Evolutionary conservation across 257 asterid species (phyloP).

Genomic region (Solanum clarkiae): DNA sequence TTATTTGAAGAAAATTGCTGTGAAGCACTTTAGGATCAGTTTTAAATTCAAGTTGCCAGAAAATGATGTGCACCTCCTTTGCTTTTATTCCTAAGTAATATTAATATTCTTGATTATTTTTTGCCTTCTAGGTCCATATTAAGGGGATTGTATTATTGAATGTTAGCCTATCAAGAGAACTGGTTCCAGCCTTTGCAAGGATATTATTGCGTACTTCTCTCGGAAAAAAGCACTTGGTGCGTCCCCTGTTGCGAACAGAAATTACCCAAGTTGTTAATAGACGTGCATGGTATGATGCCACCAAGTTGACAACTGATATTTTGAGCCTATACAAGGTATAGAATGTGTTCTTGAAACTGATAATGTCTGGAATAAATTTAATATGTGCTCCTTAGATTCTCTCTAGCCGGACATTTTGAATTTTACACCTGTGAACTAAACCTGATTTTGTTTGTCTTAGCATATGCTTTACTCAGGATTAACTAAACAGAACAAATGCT

Average conservation of each 20-base stretch:
- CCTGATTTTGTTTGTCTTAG: background rate
- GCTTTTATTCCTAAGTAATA: background rate
- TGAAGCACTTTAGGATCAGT: background rate
- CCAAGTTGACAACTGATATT: conserved; percentile 75
- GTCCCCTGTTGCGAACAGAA: conserved; percentile 83
- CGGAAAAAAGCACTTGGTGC: conserved; percentile 80
- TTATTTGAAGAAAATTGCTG: background rate
- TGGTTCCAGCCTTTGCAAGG: conserved; percentile 57
- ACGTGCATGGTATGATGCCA: conserved; percentile 89
- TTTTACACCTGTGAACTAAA: background rate
- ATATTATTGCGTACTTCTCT: conserved; percentile 76
- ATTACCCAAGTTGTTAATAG: conserved; percentile 88
- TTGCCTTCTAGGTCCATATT: conserved; percentile 50
- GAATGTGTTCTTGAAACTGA: background rate
- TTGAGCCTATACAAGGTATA: conserved; percentile 75
- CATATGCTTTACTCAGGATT: background rate
- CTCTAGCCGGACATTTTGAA: background rate
- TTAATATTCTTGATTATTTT: background rate
- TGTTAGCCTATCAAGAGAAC: conserved; percentile 74
- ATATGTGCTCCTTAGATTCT: background rate
- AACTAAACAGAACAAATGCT: background rate
- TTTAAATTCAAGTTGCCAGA: background rate
- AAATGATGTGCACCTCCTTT: background rate
- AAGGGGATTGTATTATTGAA: conserved; percentile 72
- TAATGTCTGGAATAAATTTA: background rate